phyloP scores from a whole-genome alignment of 768 basidiomycete genomes.

The Tylopilus sp. region DNA sequence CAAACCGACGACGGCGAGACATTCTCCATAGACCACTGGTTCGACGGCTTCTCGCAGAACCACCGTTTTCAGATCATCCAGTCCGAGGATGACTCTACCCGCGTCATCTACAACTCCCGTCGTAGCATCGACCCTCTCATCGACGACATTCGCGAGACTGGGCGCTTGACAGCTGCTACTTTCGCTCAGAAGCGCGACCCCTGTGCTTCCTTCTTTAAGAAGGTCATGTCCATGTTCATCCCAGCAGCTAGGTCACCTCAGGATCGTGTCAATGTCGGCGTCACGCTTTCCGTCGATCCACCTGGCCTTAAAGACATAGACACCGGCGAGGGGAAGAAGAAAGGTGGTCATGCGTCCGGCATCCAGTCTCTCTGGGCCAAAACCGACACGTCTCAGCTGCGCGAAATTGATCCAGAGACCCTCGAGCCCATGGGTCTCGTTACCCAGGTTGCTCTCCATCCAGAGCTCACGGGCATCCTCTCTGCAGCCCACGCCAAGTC shows the following conservation, averaged over 20 bases:
- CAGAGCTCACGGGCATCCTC: conserved; percentile 31
- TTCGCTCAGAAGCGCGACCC: conserved; percentile 34
- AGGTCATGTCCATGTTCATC: conserved; percentile 30
- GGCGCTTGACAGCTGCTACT: conserved; percentile 2
- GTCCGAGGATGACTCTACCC: conserved; percentile 16
- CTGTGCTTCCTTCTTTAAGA: conserved; percentile 29
- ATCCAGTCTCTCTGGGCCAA: conserved; percentile 30
- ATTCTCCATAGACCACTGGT: conserved; percentile 36
- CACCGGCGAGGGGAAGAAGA: conserved; percentile 17
- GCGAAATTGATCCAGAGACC: conserved; percentile 35
- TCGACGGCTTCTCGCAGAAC: conserved; percentile 39
- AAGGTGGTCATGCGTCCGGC: conserved; percentile 23
- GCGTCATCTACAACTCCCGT: conserved; percentile 35
- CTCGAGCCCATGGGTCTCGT: conserved; percentile 34
- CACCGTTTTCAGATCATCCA: conserved; percentile 39
- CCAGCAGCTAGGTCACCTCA: conserved; percentile 7
- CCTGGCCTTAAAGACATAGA: conserved; percentile 25
- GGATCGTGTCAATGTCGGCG: conserved; percentile 22
- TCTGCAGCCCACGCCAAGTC: conserved; percentile 37
- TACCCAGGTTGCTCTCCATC: conserved; percentile 29
- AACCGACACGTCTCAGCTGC: conserved; percentile 29
- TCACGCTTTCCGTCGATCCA: conserved; percentile 30
- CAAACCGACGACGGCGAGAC: conserved; percentile 16
- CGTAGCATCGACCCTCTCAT: conserved; percentile 27
- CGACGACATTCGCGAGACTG: conserved; percentile 28